These are phyloP conservation scores for Cruciata laevipes DNA, from an alignment of 257 asterid species.

Conservation along the genomic window DNA sequence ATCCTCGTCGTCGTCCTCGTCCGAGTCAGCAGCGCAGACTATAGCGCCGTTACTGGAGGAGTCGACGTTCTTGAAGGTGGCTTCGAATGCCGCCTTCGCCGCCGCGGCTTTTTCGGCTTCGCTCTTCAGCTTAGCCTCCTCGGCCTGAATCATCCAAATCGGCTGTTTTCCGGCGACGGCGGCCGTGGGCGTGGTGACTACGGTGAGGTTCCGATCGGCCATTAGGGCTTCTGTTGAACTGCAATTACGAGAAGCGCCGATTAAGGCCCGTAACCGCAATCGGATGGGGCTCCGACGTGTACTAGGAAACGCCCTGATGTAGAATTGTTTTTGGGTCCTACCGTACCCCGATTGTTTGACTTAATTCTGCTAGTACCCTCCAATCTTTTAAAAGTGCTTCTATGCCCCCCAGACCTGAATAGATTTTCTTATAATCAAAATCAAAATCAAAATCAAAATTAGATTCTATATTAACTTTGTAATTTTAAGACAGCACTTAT, in stretches of 20 bases:
- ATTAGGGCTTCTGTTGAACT: conserved; percentile 19
- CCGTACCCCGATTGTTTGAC: neutral
- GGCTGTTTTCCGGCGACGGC: conserved; percentile 43
- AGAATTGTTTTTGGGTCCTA: neutral
- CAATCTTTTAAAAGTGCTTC: too few relatives aligned
- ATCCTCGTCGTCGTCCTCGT: conserved; percentile 52
- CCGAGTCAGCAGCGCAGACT: conserved; percentile 31
- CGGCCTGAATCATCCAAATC: conserved; percentile 97
- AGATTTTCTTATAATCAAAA: too few relatives aligned
- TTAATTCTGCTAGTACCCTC: neutral
- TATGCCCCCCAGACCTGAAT: too few relatives aligned
- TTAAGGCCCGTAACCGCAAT: conserved; percentile 1
- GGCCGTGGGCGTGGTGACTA: conserved; percentile 15
- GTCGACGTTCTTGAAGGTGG: conserved; percentile 63
- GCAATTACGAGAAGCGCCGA: neutral
- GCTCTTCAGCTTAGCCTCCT: conserved; percentile 85
- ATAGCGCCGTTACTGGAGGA: conserved; percentile 16
- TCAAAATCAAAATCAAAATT: too few relatives aligned
- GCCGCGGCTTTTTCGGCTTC: conserved; percentile 96
- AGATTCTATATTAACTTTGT: too few relatives aligned
- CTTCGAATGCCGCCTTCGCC: conserved; percentile 98
- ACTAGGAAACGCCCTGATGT: neutral
- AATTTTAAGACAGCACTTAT: too few relatives aligned
- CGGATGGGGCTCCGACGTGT: neutral
- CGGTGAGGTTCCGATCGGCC: conserved; percentile 64